These are phyloP conservation scores for Cryptosporidium tyzzeri DNA, from an alignment of 169 alveolate species.

Conservation along the genomic window DNA sequence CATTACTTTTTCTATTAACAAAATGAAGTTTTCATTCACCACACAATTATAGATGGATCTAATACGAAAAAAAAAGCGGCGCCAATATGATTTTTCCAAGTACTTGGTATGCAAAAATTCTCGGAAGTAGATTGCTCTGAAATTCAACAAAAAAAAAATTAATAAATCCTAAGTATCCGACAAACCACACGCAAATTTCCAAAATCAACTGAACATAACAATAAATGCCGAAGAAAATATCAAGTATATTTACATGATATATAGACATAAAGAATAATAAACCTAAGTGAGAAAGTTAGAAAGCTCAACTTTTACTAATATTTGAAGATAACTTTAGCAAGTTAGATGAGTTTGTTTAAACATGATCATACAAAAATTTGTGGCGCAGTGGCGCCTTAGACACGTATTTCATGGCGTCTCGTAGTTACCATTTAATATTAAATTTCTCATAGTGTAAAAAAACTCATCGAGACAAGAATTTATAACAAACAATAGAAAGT, in stretches of 20 bases:
- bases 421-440: conserved; percentile 13
- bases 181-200: too few species aligned
- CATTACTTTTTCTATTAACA: conserved; percentile 29
- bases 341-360: neutral
- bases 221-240: neutral
- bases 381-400: conserved; percentile 28
- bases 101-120: neutral
- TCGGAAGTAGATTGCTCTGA: neutral
- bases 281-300: neutral
- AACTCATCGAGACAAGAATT: conserved; percentile 48
- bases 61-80: neutral
- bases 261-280: neutral
- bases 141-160: neutral
- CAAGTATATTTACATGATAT: neutral
- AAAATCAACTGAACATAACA: neutral
- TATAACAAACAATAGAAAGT: neutral
- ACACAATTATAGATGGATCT: conserved; percentile 10
- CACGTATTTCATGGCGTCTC: conserved; percentile 74
- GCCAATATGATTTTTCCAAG: neutral
- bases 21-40: conserved; percentile 1
- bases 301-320: neutral
- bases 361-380: neutral
- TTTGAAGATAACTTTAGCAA: neutral
- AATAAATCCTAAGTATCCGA: too few species aligned
- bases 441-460: neutral